Conservation (phyloP, 192 early-diverging fungal genomes). For the Linderina pennispora region DNA sequence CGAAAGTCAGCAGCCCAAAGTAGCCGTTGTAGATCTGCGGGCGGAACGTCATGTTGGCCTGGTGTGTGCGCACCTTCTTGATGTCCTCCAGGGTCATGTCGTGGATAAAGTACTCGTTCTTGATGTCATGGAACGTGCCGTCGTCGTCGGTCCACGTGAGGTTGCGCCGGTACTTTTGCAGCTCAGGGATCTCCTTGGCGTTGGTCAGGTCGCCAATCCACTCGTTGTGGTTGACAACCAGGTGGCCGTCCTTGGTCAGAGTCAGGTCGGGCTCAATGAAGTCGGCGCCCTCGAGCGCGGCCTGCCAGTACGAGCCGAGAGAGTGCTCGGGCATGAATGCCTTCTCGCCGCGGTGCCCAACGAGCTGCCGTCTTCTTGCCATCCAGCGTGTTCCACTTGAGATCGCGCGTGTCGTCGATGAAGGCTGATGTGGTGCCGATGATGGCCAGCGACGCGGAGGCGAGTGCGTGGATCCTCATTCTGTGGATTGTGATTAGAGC, state of each 20-base stretch:
- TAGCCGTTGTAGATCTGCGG: slow-evolving; percentile 36
- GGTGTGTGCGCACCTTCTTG: slow-evolving; percentile 19
- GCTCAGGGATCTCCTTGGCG: slow-evolving; percentile 11
- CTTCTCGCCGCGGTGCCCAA: slow-evolving; percentile 48
- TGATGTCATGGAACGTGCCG: background rate
- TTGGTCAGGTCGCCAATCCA: slow-evolving; percentile 39
- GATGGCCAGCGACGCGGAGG: background rate
- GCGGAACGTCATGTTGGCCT: slow-evolving; percentile 27
- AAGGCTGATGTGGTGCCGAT: slow-evolving; percentile 1
- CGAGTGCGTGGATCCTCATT: slow-evolving; percentile 2
- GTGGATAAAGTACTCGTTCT: slow-evolving; percentile 41
- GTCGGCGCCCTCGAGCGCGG: slow-evolving; percentile 38
- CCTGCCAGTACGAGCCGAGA: slow-evolving; percentile 43
- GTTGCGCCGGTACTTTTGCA: slow-evolving; percentile 21
- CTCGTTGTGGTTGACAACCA: slow-evolving; percentile 49
- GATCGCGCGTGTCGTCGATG: slow-evolving; percentile 3
- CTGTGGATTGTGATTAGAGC: too few relatives aligned
- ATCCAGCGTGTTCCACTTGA: slow-evolving; percentile 29
- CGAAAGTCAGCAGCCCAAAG: slow-evolving; percentile 40
- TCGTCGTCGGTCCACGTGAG: slow-evolving; percentile 25
- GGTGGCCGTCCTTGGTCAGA: slow-evolving; percentile 38
- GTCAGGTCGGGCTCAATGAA: slow-evolving; percentile 44
- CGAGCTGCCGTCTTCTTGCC: slow-evolving; percentile 19
- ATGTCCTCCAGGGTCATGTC: slow-evolving; percentile 41
- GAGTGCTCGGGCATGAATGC: slow-evolving; percentile 47